These are phyloP conservation scores for Epichloe aotearoae DNA, from an alignment of 2,329 filamentous ascomycete genomes.

Conservation along the genomic window DNA sequence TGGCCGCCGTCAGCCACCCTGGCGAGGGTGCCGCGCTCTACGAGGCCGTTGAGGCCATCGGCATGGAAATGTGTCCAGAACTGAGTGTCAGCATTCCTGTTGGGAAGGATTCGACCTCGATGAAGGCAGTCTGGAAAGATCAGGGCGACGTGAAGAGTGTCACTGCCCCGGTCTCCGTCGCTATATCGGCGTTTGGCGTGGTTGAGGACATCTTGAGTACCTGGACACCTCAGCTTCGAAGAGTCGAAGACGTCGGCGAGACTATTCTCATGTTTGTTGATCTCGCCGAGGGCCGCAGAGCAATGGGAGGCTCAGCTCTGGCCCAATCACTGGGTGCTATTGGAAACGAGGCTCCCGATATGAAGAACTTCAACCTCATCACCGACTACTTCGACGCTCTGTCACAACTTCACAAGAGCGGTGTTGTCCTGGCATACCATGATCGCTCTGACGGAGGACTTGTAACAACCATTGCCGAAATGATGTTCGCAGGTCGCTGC, in stretches of 20 bases:
- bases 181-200: slow-evolving; percentile 81
- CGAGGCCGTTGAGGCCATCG: slow-evolving; percentile 85
- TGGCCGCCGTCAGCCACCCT: slow-evolving; percentile 88
- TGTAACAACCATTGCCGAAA: slow-evolving; percentile 81
- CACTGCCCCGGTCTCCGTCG: slow-evolving; percentile 78
- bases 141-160: slow-evolving; percentile 63
- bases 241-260: slow-evolving; percentile 77
- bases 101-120: slow-evolving; percentile 95
- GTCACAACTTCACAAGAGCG: slow-evolving; percentile 44
- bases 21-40: slow-evolving; percentile 89
- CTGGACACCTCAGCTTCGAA: slow-evolving; percentile 82
- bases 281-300: slow-evolving; percentile 65
- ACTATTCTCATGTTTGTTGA: slow-evolving; percentile 85
- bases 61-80: slow-evolving; percentile 79
- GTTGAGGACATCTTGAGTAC: slow-evolving; percentile 74
- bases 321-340: slow-evolving; percentile 82
- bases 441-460: slow-evolving; percentile 89
- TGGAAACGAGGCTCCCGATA: slow-evolving; percentile 73
- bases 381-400: slow-evolving; percentile 88
- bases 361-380: slow-evolving; percentile 67
- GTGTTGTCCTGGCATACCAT: slow-evolving; percentile 77
- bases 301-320: slow-evolving; percentile 80
- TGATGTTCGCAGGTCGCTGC: slow-evolving; percentile 95
- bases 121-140: slow-evolving; percentile 95
- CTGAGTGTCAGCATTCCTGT: slow-evolving; percentile 92